phyloP scores from a whole-genome alignment of 257 asterid species.

The Mentha longifolia region DNA sequence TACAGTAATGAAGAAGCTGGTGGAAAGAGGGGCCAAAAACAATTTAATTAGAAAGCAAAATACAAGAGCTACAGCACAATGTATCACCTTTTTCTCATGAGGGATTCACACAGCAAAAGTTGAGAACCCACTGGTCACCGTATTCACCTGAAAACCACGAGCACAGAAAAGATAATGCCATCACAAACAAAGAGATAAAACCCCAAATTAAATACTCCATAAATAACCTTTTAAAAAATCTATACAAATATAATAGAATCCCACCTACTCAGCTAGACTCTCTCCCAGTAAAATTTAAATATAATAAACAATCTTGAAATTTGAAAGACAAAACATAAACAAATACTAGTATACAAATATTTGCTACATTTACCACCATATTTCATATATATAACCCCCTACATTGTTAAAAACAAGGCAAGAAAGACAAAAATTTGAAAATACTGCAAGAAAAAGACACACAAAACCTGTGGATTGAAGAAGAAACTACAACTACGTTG shows the following conservation, averaged over 20 bases:
- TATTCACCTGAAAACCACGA: conserved; percentile 44
- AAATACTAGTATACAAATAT: conserved; percentile 27
- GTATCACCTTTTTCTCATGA: conserved; percentile 44
- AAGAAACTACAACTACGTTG: conserved; percentile 42
- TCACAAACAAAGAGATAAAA: conserved; percentile 31
- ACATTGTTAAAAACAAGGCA: conserved; percentile 43
- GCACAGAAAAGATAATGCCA: conserved; percentile 32
- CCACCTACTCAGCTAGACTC: conserved; percentile 21
- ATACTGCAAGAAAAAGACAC: conserved; percentile 42
- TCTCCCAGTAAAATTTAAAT: conserved; percentile 4
- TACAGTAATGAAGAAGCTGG: conserved; percentile 3
- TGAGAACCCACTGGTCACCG: conserved; percentile 42
- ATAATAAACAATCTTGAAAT: conserved; percentile 41
- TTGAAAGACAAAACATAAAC: conserved; percentile 27
- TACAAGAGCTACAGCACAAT: conserved; percentile 42
- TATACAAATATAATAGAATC: conserved; percentile 25
- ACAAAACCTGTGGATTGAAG: conserved; percentile 67
- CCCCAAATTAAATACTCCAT: not conserved
- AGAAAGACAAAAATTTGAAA: conserved; percentile 44
- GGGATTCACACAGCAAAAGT: conserved; percentile 39
- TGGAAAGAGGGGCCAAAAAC: not conserved
- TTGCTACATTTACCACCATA: conserved; percentile 29
- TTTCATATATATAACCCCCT: conserved; percentile 22
- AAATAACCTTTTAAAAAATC: conserved; percentile 8
- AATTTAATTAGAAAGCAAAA: conserved; percentile 11